Conservation (phyloP, 768 basidiomycete genomes). For the Cubamyces sp. region DNA sequence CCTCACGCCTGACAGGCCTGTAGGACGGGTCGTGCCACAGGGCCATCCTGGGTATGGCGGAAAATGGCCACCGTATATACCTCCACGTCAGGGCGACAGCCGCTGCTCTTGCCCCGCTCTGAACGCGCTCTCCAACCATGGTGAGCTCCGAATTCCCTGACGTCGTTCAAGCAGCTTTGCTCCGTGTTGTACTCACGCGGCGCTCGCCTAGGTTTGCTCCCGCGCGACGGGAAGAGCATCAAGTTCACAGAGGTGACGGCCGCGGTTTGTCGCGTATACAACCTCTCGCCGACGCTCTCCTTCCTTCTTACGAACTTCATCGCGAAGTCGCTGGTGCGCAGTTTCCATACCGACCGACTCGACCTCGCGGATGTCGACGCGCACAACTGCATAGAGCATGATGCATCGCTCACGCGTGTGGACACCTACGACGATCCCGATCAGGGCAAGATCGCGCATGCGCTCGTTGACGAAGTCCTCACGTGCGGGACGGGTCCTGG, state of each 20-base stretch:
- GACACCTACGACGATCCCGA: slow-evolving; percentile 52
- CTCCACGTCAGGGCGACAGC: slow-evolving; percentile 66
- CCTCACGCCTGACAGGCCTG: slow-evolving; percentile 49
- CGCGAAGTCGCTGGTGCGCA: slow-evolving; percentile 60
- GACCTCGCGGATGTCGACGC: slow-evolving; percentile 69
- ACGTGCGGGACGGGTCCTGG: slow-evolving; percentile 59
- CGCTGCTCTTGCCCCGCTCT: slow-evolving; percentile 74
- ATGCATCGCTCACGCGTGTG: slow-evolving; percentile 60
- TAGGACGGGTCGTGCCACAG: slow-evolving; percentile 27
- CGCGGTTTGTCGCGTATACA: slow-evolving; percentile 60
- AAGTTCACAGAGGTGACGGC: slow-evolving; percentile 53
- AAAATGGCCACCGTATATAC: slow-evolving; percentile 67
- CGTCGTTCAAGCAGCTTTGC: too few species aligned
- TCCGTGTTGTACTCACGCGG: neutral
- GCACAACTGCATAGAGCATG: slow-evolving; percentile 80
- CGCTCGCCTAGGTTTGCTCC: neutral
- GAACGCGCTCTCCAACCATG: slow-evolving; percentile 85
- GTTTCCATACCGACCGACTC: slow-evolving; percentile 60
- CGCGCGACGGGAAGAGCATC: slow-evolving; percentile 63
- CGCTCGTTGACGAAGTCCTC: slow-evolving; percentile 60
- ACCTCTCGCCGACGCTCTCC: slow-evolving; percentile 72
- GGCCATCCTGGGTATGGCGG: slow-evolving; percentile 54
- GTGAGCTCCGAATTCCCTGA: too few species aligned
- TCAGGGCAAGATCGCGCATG: slow-evolving; percentile 55
- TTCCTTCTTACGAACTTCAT: slow-evolving; percentile 65